Conservation (phyloP, 805 yeast species). For the Ogataea siamensis region DNA sequence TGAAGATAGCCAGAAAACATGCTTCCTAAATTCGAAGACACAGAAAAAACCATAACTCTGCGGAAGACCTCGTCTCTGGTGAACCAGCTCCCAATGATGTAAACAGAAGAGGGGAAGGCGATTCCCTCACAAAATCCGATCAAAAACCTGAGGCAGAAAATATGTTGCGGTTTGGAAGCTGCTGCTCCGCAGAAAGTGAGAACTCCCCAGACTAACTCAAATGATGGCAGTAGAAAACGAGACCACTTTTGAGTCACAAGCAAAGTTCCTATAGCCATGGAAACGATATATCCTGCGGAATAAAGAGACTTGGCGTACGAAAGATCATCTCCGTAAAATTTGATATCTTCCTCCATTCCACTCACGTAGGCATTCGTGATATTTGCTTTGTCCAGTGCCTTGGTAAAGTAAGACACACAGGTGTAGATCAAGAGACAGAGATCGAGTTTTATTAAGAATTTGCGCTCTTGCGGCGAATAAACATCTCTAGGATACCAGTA, state of each 20-base stretch:
- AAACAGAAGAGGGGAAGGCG: conserved; percentile 41
- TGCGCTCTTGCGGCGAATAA: conserved; percentile 34
- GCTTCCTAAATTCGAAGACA: conserved; percentile 39
- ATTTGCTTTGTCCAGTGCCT: conserved; percentile 61
- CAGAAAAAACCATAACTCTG: conserved; percentile 41
- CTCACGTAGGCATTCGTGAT: conserved; percentile 64
- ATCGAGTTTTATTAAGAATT: conserved; percentile 53
- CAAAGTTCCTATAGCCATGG: conserved; percentile 26
- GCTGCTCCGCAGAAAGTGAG: conserved; percentile 31
- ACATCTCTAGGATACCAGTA: conserved; percentile 37
- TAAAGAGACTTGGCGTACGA: conserved; percentile 36
- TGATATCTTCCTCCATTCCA: conserved; percentile 56
- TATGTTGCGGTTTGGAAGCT: conserved; percentile 30
- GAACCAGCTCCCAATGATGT: conserved; percentile 42
- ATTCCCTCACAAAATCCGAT: conserved; percentile 45
- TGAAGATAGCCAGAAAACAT: conserved; percentile 46
- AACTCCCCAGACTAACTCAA: conserved; percentile 32
- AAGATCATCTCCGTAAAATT: conserved; percentile 50
- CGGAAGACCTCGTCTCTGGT: conserved; percentile 42
- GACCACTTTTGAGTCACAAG: conserved; percentile 28
- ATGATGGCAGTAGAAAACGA: conserved; percentile 22
- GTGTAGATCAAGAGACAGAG: conserved; percentile 45
- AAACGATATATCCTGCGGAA: conserved; percentile 34
- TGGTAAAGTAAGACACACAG: conserved; percentile 63
- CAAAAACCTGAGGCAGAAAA: conserved; percentile 42